Base-by-base conservation (phyloP, 305 asterid species). In the Fraxinus ornus region DNA sequence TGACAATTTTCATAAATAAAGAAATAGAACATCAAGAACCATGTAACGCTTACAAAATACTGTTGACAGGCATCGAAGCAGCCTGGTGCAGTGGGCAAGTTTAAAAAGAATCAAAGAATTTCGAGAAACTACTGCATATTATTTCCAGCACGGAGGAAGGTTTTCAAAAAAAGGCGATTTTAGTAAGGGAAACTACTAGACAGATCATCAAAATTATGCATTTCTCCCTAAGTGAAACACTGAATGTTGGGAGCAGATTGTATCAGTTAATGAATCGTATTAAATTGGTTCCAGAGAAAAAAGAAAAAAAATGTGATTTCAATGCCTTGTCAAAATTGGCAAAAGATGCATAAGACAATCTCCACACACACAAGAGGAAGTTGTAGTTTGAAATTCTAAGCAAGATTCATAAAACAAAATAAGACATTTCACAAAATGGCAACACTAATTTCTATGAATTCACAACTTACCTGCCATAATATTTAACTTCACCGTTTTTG, bases 401-500 rank as follows among this genome's bases (percentile, higher is more conserved):
- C n/a, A 72, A 75, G 72, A 55, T 68, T 44, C 57, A 47, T 49
- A 17, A 49, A 49, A 71, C 44, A 62, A 76, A 79, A 52, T 72
- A n/a, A 24, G 3, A 15, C 36, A 44, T 17, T 37, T 78, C 9
- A 21, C 15, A 66, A 78, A 64, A 15, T 22, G 52, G 5, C 75
- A 78, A 70, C 72, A 75, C 71, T 9, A 10, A 3, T 74, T 35
- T 35, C 41, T 28, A 37, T 66, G 80, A 84, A 55, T 2, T 24
- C 64, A 32, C n/a, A 64, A 75, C 80, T 79, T 85, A 96, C 99
- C 99, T 85, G 99, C 91, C 91, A 89, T 79, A 84, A 94, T 87
- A 84, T 90, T 91, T 84, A 96, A 83, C 80, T 90, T 93, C 89
- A 92, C 95, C 9, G 95, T 88, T 88, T 96, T 94, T 21, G 89